Evolutionary conservation across 768 basidiomycete genomes (phyloP), one percentile per base, ranked within the genome.

Genomic region (Trametes elegans): DNA sequence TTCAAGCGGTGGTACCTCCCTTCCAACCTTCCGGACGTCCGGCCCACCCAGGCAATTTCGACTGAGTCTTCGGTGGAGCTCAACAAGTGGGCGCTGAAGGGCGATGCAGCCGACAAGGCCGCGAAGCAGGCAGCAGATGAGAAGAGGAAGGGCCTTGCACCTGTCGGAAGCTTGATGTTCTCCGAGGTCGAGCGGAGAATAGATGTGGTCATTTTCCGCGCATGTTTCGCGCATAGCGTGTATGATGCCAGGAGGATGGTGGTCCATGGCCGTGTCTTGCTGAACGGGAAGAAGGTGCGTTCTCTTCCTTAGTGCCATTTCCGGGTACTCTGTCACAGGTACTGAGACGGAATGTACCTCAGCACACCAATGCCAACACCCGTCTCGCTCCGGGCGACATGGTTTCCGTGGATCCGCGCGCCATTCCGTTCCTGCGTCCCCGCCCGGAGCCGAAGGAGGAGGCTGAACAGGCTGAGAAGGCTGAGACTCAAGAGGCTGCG

Each of bases 1-100:
- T 98, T 98, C 81, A 94, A 94, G 68, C 83, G 88, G 53, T 94
- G 93, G 89, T 98, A 93, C 69, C 81, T 99, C 32, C 96, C 96
- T 14, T 77, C 82, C 55, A 85, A 80, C 0, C 78, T 98, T 14
- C 96, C 91, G 0, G 91, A 93, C 64, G 89, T 92, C 49, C 88
- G 90, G 44, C 92, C 81, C 38, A 7, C 76, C 78, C 46, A 79
- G 80, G 66, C 72, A 44, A 35, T 13, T 28, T 29, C 23, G 47
- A 24, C 18, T n/a, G 41, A 3, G 35, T 13, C 2, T 68, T 66
- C 0, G 71, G 70, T 23, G n/a, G n/a, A n/a, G n/a, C 66, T 89
- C 56, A 78, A 76, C 45, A 81, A 79, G 58, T 90, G 80, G 68
- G 85, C 87, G 3, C 70, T 73, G 44, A 66, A 59, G 48, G 51